Evolutionary conservation across 2,329 filamentous ascomycete species (phyloP).

Genomic region (Epichloe coenophiala): DNA sequence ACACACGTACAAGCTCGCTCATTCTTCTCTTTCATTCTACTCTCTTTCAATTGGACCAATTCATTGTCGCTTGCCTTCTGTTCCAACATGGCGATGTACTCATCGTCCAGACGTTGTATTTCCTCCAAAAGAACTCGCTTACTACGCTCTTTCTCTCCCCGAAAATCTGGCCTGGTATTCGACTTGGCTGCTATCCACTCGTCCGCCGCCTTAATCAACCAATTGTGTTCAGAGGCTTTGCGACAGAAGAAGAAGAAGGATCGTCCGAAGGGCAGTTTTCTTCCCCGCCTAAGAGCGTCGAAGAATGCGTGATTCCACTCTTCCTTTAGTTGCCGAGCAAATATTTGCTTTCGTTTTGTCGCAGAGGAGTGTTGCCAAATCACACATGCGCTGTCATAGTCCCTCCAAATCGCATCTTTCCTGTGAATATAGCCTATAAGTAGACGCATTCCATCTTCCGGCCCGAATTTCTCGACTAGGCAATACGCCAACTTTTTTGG

Average conservation of each 20-base stretch:
- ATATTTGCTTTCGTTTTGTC: neutral
- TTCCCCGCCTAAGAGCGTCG: neutral
- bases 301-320: neutral
- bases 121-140: neutral
- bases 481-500: neutral
- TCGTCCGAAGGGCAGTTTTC: too few relatives aligned
- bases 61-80: neutral
- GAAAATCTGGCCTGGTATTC: neutral
- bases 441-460: neutral
- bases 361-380: too few relatives aligned
- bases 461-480: neutral
- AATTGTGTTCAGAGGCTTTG: neutral
- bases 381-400: neutral
- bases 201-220: accelerated
- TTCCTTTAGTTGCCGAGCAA: neutral
- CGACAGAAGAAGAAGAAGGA: too few relatives aligned
- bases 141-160: neutral
- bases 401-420: neutral
- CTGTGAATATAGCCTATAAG: neutral
- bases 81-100: neutral
- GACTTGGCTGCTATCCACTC: neutral
- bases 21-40: neutral
- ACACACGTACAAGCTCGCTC: neutral
- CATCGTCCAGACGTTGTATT: neutral
- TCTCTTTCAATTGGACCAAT: neutral